These are phyloP conservation scores for Dioszegia hungarica DNA, from an alignment of 768 basidiomycete species.

Conservation along the genomic window DNA sequence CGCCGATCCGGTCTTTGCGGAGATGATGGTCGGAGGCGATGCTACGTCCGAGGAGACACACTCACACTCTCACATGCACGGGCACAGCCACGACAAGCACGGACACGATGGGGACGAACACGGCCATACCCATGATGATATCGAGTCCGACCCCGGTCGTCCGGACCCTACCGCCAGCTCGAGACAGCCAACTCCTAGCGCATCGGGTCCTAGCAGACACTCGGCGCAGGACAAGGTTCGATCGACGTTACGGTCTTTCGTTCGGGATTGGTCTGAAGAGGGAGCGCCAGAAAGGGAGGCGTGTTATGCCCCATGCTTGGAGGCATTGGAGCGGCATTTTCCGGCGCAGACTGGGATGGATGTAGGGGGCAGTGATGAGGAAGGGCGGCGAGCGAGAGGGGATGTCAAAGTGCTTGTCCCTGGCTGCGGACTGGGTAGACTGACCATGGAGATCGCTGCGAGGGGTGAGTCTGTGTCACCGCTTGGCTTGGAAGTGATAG, in stretches of 20 bases:
- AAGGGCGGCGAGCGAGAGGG: slow-evolving; percentile 48
- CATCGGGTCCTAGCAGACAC: slow-evolving; percentile 16
- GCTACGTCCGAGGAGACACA: not conserved
- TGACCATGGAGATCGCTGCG: slow-evolving; percentile 81
- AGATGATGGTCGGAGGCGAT: slow-evolving; percentile 47
- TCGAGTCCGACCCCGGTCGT: not conserved
- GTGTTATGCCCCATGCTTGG: slow-evolving; percentile 76
- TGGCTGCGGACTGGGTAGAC: slow-evolving; percentile 79
- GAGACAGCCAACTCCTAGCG: not conserved
- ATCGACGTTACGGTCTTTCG: slow-evolving; percentile 87
- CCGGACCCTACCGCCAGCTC: not conserved
- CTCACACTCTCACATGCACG: slow-evolving; percentile 5
- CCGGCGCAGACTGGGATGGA: slow-evolving; percentile 34
- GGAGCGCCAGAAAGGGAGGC: slow-evolving; percentile 70
- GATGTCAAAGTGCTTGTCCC: slow-evolving; percentile 73
- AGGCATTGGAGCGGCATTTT: slow-evolving; percentile 61
- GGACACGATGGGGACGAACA: slow-evolving; percentile 10
- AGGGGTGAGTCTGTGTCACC: slow-evolving; percentile 56
- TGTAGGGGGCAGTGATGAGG: not conserved
- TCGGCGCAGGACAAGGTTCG: slow-evolving; percentile 70
- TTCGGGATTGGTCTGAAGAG: slow-evolving; percentile 88
- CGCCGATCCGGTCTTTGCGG: slow-evolving; percentile 67
- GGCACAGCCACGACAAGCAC: slow-evolving; percentile 26
- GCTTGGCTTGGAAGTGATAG: not conserved
- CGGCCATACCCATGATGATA: slow-evolving; percentile 25